phyloP scores from a whole-genome alignment of 2,329 filamentous ascomycete species.

The Pezicula rhizophila region DNA sequence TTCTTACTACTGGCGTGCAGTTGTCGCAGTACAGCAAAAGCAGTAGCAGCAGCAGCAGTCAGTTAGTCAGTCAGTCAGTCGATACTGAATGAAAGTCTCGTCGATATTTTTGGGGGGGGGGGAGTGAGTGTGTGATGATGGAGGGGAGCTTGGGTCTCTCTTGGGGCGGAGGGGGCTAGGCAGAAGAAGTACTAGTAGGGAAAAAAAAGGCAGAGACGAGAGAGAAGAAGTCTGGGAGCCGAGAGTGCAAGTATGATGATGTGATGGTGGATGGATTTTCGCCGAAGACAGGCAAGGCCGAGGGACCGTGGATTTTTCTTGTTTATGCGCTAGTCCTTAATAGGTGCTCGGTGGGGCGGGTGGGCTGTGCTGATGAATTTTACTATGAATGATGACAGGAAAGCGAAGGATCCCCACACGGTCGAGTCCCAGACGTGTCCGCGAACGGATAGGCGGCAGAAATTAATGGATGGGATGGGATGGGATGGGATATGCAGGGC shows the following conservation, averaged over 20 bases:
- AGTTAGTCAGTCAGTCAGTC: too few species aligned
- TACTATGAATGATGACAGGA: conserved; percentile 1
- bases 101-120: too few species aligned
- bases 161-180: too few species aligned
- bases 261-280: background rate
- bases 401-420: background rate
- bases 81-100: too few species aligned
- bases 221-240: too few species aligned
- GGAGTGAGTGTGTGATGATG: too few species aligned
- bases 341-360: background rate
- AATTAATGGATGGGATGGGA: background rate
- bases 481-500: background rate
- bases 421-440: background rate
- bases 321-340: background rate
- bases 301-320: background rate
- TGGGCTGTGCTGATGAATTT: conserved; percentile 1
- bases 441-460: conserved; percentile 2
- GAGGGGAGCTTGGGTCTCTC: too few species aligned
- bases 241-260: background rate
- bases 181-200: too few species aligned
- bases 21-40: too few species aligned
- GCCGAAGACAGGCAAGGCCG: conserved; percentile 1
- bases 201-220: too few species aligned
- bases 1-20: too few species aligned
- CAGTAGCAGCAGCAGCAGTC: too few species aligned